These are phyloP conservation scores for Ogataea glucozyma DNA, from an alignment of 805 yeast genomes.

Conservation along the genomic window DNA sequence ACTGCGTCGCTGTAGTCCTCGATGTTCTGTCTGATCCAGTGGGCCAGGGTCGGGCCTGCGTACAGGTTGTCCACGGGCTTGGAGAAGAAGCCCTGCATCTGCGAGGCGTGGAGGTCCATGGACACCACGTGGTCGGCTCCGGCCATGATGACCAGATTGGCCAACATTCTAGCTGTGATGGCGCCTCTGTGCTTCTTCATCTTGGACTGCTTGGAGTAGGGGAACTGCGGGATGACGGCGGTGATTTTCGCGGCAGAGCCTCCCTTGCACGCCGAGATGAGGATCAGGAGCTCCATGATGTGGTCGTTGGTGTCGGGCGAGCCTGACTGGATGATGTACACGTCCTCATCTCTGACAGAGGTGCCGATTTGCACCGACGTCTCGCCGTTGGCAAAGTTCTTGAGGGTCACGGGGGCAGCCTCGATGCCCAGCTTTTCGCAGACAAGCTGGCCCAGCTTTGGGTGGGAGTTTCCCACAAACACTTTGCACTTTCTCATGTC, in stretches of 20 bases:
- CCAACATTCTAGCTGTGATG: slow-evolving; percentile 96
- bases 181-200: slow-evolving; percentile 99
- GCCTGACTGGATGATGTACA: slow-evolving; percentile 88
- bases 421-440: slow-evolving; percentile 90
- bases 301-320: slow-evolving; percentile 88
- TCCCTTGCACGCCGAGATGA: slow-evolving; percentile 94
- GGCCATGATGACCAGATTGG: slow-evolving; percentile 92
- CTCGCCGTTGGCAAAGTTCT: slow-evolving; percentile 96
- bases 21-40: slow-evolving; percentile 92
- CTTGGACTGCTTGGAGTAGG: slow-evolving; percentile 94
- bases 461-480: slow-evolving; percentile 95
- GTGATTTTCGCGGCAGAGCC: slow-evolving; percentile 98
- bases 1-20: slow-evolving; percentile 86
- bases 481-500: slow-evolving; percentile 95
- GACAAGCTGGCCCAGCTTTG: slow-evolving; percentile 86
- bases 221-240: slow-evolving; percentile 96
- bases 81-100: slow-evolving; percentile 98
- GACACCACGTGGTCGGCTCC: slow-evolving; percentile 99
- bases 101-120: slow-evolving; percentile 95
- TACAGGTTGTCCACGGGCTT: slow-evolving; percentile 96
- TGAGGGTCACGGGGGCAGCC: slow-evolving; percentile 88
- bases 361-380: slow-evolving; percentile 95
- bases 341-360: slow-evolving; percentile 95
- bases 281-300: slow-evolving; percentile 91
- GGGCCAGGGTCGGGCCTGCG: slow-evolving; percentile 94